These are phyloP conservation scores for Chlorella sp. DNA, from an alignment of 139 green algal genomes.

Conservation along the genomic window DNA sequence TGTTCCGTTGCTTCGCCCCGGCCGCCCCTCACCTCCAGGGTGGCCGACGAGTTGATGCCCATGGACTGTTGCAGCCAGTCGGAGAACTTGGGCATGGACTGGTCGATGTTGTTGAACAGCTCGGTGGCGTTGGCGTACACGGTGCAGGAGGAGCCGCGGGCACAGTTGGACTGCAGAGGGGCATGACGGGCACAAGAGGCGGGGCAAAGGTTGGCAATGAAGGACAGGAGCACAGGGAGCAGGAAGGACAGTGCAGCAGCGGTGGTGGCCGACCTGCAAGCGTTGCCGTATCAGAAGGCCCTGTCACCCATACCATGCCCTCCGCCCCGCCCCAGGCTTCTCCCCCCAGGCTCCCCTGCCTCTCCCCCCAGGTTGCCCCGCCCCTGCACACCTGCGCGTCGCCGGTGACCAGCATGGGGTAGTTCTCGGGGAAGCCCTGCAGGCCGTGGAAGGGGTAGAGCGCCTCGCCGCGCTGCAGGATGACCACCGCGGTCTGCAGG, in stretches of 20 bases:
- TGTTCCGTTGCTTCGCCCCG: neutral
- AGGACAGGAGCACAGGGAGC: too few relatives aligned
- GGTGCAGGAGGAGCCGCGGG: slow-evolving; percentile 18
- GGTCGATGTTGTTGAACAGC: slow-evolving; percentile 31
- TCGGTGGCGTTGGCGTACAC: slow-evolving; percentile 40
- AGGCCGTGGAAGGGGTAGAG: slow-evolving; percentile 45
- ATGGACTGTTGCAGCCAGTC: slow-evolving; percentile 44
- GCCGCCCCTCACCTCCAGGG: neutral
- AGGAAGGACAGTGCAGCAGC: neutral
- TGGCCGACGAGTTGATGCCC: slow-evolving; percentile 49
- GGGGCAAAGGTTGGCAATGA: neutral
- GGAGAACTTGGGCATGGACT: slow-evolving; percentile 37
- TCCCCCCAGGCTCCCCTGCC: too few relatives aligned
- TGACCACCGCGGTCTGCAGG: slow-evolving; percentile 44
- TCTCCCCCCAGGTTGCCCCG: neutral
- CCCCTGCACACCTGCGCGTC: slow-evolving; percentile 21
- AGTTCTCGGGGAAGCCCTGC: slow-evolving; percentile 33
- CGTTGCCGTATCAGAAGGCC: too few relatives aligned
- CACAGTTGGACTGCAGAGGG: slow-evolving; percentile 26
- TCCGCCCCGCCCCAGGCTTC: neutral
- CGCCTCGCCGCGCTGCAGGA: slow-evolving; percentile 39
- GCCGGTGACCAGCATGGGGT: slow-evolving; percentile 40
- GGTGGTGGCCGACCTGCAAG: too few relatives aligned
- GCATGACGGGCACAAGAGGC: neutral
- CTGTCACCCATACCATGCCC: neutral